phyloP scores from a whole-genome alignment of 2,329 filamentous ascomycete genomes.

The Setomelanomma holmii region DNA sequence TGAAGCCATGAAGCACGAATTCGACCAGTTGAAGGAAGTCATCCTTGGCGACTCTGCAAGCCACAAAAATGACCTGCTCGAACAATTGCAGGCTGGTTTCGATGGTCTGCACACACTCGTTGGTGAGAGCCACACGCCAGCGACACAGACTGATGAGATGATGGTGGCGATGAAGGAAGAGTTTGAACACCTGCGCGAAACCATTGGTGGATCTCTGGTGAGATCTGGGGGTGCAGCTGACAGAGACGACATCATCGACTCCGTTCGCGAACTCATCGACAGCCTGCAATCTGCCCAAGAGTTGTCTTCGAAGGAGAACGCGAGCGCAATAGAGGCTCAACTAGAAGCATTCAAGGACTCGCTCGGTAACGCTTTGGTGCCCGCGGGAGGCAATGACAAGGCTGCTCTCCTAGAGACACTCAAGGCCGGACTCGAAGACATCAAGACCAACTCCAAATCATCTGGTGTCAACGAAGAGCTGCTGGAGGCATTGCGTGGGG shows the following conservation, averaged over 20 bases:
- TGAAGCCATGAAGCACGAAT: slow-evolving; percentile 79
- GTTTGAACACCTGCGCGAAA: slow-evolving; percentile 67
- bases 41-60: slow-evolving; percentile 68
- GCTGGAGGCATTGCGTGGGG: slow-evolving; percentile 59
- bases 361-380: slow-evolving; percentile 52
- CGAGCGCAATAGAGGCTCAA: slow-evolving; percentile 53
- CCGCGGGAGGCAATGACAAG: slow-evolving; percentile 45
- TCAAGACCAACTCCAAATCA: slow-evolving; percentile 38
- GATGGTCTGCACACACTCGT: slow-evolving; percentile 57
- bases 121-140: slow-evolving; percentile 37
- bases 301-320: slow-evolving; percentile 49
- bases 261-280: slow-evolving; percentile 61
- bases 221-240: slow-evolving; percentile 55
- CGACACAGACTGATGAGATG: slow-evolving; percentile 53
- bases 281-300: slow-evolving; percentile 52
- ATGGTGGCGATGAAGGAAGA: slow-evolving; percentile 63
- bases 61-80: slow-evolving; percentile 68
- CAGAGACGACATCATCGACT: slow-evolving; percentile 74
- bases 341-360: slow-evolving; percentile 54
- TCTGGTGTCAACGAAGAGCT: slow-evolving; percentile 57
- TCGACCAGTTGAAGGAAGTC: slow-evolving; percentile 80
- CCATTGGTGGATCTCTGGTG: slow-evolving; percentile 60
- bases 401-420: slow-evolving; percentile 52
- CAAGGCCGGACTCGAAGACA: slow-evolving; percentile 47
- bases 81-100: slow-evolving; percentile 62